Conservation (phyloP, 2,329 filamentous ascomycete species). For the Cucurbitaria berberidis region DNA sequence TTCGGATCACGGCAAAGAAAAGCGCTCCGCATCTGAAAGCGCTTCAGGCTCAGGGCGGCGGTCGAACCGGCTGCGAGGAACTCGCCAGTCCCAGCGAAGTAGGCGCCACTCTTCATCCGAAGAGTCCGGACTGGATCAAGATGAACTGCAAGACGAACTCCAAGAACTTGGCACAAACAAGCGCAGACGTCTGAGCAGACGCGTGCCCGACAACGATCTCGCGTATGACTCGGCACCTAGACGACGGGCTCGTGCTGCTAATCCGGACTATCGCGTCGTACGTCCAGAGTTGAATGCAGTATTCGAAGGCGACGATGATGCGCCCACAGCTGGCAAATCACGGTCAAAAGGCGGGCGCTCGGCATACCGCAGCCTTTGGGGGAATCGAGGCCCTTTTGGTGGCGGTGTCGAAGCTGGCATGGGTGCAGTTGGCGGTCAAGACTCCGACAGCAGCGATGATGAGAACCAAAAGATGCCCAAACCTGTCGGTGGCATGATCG, state of each 20-base stretch:
- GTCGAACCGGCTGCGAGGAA: conserved; percentile 59
- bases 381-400: conserved; percentile 91
- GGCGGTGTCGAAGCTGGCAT: conserved; percentile 81
- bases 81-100: conserved; percentile 53
- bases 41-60: conserved; percentile 54
- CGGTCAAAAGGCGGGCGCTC: conserved; percentile 64
- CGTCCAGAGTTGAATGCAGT: conserved; percentile 73
- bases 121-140: conserved; percentile 53
- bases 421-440: conserved; percentile 76
- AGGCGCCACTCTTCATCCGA: conserved; percentile 57
- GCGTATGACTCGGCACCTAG: conserved; percentile 63
- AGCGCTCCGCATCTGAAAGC: conserved; percentile 48
- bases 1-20: conserved; percentile 55
- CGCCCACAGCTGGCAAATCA: conserved; percentile 71
- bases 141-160: conserved; percentile 50
- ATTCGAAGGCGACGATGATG: conserved; percentile 75
- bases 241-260: conserved; percentile 67
- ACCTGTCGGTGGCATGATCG: conserved; percentile 65
- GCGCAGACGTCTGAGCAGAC: conserved; percentile 41
- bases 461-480: conserved; percentile 71
- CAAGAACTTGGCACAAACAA: conserved; percentile 64
- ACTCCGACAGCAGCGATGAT: conserved; percentile 97
- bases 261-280: conserved; percentile 84
- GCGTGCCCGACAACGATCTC: conserved; percentile 51
- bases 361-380: conserved; percentile 78